phyloP scores from a whole-genome alignment of 2,329 filamentous ascomycete species.

The Graphiopsis chlorocephala region DNA sequence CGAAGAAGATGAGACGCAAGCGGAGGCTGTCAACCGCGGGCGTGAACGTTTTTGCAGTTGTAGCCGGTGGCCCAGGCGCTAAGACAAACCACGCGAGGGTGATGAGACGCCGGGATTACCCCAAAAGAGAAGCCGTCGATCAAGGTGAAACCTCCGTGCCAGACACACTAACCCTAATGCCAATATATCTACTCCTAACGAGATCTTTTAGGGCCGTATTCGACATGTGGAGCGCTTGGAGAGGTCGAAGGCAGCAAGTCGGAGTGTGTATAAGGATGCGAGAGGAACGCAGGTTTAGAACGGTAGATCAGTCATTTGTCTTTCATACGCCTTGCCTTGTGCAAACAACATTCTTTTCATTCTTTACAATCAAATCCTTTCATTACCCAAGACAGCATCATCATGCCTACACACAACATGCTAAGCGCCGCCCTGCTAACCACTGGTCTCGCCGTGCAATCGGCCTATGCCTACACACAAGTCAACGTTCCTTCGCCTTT shows the following conservation, averaged over 20 bases:
- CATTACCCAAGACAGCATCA: constrained; percentile 20
- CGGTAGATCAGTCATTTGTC: not conserved
- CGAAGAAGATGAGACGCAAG: not conserved
- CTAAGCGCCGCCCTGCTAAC: constrained; percentile 27
- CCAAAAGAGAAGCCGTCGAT: not conserved
- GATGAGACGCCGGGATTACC: constrained; percentile 2
- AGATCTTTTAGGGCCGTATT: not conserved
- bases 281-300: not conserved
- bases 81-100: not conserved
- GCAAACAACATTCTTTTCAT: not conserved
- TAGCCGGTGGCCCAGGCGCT: not conserved
- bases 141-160: not conserved
- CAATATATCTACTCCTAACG: not conserved
- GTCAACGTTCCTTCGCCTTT: constrained; percentile 35
- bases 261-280: not conserved
- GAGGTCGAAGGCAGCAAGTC: not conserved
- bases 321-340: not conserved
- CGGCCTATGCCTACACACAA: constrained; percentile 35
- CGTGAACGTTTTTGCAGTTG: not conserved
- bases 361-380: constrained; percentile 3
- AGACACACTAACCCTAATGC: not conserved
- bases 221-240: not conserved
- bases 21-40: not conserved
- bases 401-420: constrained; percentile 33
- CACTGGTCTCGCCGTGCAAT: constrained; percentile 26